Conservation (phyloP, 306 rosid genomes). For the Mucuna pruriens region DNA sequence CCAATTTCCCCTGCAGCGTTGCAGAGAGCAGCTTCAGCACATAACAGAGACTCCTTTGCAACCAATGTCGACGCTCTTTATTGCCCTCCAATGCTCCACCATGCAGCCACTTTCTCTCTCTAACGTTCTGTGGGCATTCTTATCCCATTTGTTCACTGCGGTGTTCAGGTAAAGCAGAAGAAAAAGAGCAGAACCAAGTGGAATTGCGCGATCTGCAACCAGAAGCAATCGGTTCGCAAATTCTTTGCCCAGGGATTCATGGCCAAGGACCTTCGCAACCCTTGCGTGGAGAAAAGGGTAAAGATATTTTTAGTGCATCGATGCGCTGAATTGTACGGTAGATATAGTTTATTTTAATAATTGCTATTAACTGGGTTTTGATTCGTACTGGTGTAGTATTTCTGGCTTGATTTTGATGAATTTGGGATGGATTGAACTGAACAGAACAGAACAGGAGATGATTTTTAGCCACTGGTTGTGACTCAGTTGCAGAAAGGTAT, state of each 20-base stretch:
- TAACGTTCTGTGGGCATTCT: not conserved
- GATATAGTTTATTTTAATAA: not conserved
- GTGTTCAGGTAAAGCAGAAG: constrained; percentile 78
- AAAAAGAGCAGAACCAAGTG: constrained; percentile 74
- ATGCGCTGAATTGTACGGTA: not conserved
- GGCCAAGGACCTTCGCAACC: constrained; percentile 69
- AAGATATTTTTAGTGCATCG: not conserved
- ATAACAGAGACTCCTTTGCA: not conserved
- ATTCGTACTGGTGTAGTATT: not conserved
- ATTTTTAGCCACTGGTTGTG: constrained; percentile 55
- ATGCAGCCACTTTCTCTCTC: constrained; percentile 64
- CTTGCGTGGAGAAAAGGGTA: not conserved
- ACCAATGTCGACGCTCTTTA: constrained; percentile 64
- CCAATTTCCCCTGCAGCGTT: too few species aligned
- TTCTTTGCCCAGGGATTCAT: constrained; percentile 77
- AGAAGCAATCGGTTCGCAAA: constrained; percentile 74
- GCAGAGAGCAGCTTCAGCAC: too few species aligned
- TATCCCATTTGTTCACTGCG: not conserved
- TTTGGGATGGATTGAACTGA: constrained; percentile 16
- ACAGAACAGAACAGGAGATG: constrained; percentile 54
- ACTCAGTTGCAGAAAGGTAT: constrained; percentile 60
- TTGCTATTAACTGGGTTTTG: constrained; percentile 4
- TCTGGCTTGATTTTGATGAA: not conserved
- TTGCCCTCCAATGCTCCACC: constrained; percentile 84
- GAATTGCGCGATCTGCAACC: constrained; percentile 80